Base-by-base conservation (phyloP, 202 grass and related monocot species). In the Brachypodium distachyon region DNA sequence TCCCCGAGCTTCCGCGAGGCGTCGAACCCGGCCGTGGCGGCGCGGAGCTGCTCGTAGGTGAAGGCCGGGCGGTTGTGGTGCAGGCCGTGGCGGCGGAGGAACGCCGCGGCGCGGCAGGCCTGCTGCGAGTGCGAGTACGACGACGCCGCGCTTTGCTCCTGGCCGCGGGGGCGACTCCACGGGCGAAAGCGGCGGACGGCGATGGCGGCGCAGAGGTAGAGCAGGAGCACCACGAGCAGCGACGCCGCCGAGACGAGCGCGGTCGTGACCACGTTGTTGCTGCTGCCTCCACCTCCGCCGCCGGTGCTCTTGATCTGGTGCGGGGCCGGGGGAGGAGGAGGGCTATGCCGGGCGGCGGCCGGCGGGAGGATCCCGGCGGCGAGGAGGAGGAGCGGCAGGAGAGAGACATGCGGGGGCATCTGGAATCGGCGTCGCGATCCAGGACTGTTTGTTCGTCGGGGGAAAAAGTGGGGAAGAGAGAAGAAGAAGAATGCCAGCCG, bases 31-130 rank as follows among this genome's bases (percentile, higher is more conserved):
- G 64, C 81, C 9, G 93, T 97, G 56, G 93, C 90, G 5, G 82
- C 76, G 53, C 77, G 77, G 46, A 97, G 81, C 87, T 93, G 90
- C 51, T 97, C 93, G 37, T 93, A 97, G 31, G 90, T 87, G 80
- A 89, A 97, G 53, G 90, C 27, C 6, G 88, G 93, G 61, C 83
- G 74, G 67, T 84, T 63, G 72, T 93, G 83, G 32, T 89, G 85
- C 21, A 91, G 88, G 2, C 88, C 79, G 59, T 91, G 81, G 3
- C 88, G 79, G 17, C 86, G 90, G 26, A 91, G 90, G 43, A 93
- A 97, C 2, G 84, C 85, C 2, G 82, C 72, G 14, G 84, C 81
- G 26, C 87, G 86, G 63, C 66, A 78, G 53, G 76, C 68, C 41
- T 44, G 76, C 7, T n/a, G 1, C 2, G 2, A 32, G 23, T 12